Evolutionary conservation across 176 grass and related monocot genomes (phyloP).

Genomic region (Secale cereale): DNA sequence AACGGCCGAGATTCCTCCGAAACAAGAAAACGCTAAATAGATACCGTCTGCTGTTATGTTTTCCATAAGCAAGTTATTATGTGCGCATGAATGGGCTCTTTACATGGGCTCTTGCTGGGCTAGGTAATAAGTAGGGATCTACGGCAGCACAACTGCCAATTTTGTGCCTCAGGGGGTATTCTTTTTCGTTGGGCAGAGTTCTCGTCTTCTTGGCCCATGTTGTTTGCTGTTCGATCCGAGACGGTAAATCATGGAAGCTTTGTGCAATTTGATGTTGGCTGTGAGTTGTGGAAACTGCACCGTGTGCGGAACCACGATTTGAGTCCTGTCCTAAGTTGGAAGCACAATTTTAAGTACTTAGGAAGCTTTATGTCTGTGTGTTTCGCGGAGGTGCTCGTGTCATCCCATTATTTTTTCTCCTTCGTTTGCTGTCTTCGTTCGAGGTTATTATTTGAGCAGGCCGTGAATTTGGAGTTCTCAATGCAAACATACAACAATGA

Average conservation of each 20-base stretch:
- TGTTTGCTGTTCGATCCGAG: background rate
- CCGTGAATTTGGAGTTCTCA: too few species aligned
- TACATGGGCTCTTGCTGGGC: background rate
- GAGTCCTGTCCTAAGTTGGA: background rate
- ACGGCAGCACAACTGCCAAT: background rate
- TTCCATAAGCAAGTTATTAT: background rate
- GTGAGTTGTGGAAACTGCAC: background rate
- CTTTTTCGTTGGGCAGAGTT: background rate
- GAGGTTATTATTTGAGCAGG: background rate
- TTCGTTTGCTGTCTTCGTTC: background rate
- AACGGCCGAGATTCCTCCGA: constrained; percentile 19
- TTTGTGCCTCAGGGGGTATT: background rate
- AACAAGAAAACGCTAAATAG: constrained; percentile 37
- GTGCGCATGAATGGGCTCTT: background rate
- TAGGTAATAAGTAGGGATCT: constrained; percentile 26
- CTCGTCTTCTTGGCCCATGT: background rate
- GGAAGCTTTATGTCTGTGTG: background rate
- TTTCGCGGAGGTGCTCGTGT: background rate
- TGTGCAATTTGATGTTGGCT: background rate
- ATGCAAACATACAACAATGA: too few species aligned
- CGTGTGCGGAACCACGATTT: background rate
- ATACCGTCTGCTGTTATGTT: background rate
- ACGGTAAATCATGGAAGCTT: background rate
- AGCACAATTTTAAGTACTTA: background rate
- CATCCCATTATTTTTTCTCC: background rate